Evolutionary conservation across 2,329 filamentous ascomycete genomes (phyloP).

Genomic region (Alternaria sp.): DNA sequence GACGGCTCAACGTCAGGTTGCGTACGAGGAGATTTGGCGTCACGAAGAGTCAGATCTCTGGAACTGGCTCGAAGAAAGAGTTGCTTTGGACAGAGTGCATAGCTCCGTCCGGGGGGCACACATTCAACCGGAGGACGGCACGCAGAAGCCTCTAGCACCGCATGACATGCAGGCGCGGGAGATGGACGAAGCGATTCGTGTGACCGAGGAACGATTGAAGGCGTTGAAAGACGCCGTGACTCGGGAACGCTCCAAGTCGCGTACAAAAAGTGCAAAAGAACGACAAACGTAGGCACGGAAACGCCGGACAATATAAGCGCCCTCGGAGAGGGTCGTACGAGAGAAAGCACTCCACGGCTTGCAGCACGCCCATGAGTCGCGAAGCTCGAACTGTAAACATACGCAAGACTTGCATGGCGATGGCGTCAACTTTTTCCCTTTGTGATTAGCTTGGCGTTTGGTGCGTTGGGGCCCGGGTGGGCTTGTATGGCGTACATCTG

Average conservation of each 20-base stretch:
- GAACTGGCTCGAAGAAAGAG: conserved; percentile 90
- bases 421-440: conserved; percentile 6
- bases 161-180: conserved; percentile 72
- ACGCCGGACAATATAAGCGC: neutral
- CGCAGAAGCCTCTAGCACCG: conserved; percentile 58
- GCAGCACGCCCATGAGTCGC: neutral
- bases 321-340: neutral
- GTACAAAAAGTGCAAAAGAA: conserved; percentile 29
- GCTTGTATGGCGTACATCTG: neutral
- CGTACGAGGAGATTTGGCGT: conserved; percentile 93
- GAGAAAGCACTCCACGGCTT: neutral
- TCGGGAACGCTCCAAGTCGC: conserved; percentile 28
- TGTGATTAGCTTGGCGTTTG: conserved; percentile 1
- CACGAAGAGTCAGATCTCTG: conserved; percentile 87
- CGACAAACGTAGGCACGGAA: conserved; percentile 13
- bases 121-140: conserved; percentile 43
- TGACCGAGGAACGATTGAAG: conserved; percentile 84
- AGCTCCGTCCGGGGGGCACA: conserved; percentile 28
- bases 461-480: neutral
- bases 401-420: conserved; percentile 13
- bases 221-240: conserved; percentile 74
- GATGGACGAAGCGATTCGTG: conserved; percentile 78
- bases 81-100: conserved; percentile 68
- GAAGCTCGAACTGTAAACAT: conserved; percentile 5
- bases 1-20: conserved; percentile 72